phyloP scores from a whole-genome alignment of 1,284 basidiomycete species.

The Ganoderma boninense region DNA sequence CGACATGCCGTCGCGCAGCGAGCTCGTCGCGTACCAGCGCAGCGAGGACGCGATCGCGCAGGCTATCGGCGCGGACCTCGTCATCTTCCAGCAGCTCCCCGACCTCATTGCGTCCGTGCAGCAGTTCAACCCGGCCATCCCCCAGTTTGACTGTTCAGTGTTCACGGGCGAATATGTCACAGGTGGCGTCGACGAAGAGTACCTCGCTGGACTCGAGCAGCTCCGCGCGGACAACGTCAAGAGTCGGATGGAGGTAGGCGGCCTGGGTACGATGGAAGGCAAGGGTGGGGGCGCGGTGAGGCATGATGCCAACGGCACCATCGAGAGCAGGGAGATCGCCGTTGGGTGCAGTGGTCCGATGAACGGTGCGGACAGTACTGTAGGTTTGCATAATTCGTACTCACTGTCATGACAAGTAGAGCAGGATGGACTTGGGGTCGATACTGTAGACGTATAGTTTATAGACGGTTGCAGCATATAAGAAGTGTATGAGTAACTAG shows the following conservation, averaged over 20 bases:
- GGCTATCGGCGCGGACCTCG: constrained; percentile 94
- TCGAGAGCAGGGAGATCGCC: constrained; percentile 42
- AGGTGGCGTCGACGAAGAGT: constrained; percentile 91
- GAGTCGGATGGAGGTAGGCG: constrained; percentile 44
- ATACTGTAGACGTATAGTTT: not conserved
- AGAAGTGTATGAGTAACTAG: constrained; percentile 2
- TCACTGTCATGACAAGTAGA: constrained; percentile 18
- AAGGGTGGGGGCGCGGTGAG: constrained; percentile 47
- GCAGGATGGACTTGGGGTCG: too few species aligned
- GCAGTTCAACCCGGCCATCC: constrained; percentile 85
- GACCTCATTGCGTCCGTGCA: constrained; percentile 92
- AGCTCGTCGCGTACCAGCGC: constrained; percentile 92
- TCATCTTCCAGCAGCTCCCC: constrained; percentile 96
- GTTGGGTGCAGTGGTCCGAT: constrained; percentile 48
- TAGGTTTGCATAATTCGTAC: constrained; percentile 75
- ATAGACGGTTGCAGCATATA: constrained; percentile 5
- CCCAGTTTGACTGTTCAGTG: constrained; percentile 94
- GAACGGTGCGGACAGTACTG: constrained; percentile 75
- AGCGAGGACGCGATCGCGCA: constrained; percentile 81
- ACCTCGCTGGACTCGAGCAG: constrained; percentile 81
- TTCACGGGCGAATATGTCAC: constrained; percentile 98
- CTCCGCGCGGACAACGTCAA: constrained; percentile 90
- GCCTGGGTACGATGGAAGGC: constrained; percentile 45
- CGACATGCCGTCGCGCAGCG: constrained; percentile 96
- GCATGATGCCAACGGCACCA: constrained; percentile 14